These are phyloP conservation scores for Aspergillus melleus DNA, from an alignment of 2,329 filamentous ascomycete species.

Conservation along the genomic window DNA sequence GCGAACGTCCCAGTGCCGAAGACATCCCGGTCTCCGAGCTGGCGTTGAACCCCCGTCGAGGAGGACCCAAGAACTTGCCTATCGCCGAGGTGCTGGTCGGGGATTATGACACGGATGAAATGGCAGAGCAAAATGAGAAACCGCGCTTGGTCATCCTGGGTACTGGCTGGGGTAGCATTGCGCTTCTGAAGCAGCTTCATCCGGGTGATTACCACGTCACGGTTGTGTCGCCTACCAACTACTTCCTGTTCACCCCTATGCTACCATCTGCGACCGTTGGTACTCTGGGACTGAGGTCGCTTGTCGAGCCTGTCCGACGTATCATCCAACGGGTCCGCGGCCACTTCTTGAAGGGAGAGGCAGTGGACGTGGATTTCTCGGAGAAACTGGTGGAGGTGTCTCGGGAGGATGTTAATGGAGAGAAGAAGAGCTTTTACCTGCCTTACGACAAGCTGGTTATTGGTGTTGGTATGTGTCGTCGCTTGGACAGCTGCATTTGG, in stretches of 20 bases:
- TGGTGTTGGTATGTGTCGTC: constrained; percentile 63
- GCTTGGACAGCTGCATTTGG: not conserved
- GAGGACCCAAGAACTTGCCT: constrained; percentile 92
- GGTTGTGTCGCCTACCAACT: constrained; percentile 89
- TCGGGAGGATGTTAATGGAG: constrained; percentile 67
- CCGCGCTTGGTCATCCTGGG: constrained; percentile 89
- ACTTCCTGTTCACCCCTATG: constrained; percentile 98
- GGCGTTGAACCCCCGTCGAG: constrained; percentile 75
- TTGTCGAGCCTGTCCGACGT: constrained; percentile 88
- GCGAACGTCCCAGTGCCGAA: constrained; percentile 62
- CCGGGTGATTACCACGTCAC: constrained; percentile 95
- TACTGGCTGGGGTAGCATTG: constrained; percentile 92
- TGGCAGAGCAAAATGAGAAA: constrained; percentile 75
- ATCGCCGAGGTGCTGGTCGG: constrained; percentile 86
- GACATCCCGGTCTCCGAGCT: constrained; percentile 84
- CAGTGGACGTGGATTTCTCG: constrained; percentile 88
- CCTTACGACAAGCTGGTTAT: constrained; percentile 97
- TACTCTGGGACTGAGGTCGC: constrained; percentile 82
- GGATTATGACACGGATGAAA: constrained; percentile 76
- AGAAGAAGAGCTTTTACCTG: constrained; percentile 82
- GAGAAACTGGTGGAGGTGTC: constrained; percentile 87
- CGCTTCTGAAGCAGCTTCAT: constrained; percentile 84
- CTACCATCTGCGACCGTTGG: constrained; percentile 95
- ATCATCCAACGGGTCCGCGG: constrained; percentile 77
- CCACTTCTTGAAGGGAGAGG: constrained; percentile 85